Evolutionary conservation across 2,329 filamentous ascomycete genomes (phyloP).

Genomic region (Colletotrichum truncatum): DNA sequence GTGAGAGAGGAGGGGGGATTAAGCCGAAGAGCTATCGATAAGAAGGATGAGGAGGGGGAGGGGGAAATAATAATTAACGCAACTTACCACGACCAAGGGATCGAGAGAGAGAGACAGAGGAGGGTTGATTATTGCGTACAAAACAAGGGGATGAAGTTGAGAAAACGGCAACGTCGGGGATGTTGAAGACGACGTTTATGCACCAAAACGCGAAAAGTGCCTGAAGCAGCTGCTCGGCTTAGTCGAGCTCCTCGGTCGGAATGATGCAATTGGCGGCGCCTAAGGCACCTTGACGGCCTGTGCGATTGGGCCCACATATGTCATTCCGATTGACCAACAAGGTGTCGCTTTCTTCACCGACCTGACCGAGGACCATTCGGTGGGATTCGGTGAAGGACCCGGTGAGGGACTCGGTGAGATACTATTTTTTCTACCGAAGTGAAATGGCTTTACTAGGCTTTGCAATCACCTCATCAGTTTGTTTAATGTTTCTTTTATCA

Average conservation of each 20-base stretch:
- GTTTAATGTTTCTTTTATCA: too few relatives aligned
- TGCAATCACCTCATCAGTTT: too few relatives aligned
- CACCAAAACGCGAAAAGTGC: conserved; percentile 7
- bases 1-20: not conserved
- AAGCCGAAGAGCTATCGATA: conserved; percentile 5
- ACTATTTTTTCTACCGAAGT: too few relatives aligned
- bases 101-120: not conserved
- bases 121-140: not conserved
- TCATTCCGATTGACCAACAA: not conserved
- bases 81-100: not conserved
- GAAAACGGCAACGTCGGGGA: not conserved
- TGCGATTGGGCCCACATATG: not conserved
- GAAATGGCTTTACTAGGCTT: too few relatives aligned
- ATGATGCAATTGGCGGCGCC: conserved; percentile 30
- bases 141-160: not conserved
- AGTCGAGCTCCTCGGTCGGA: conserved; percentile 18
- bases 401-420: too few relatives aligned
- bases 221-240: conserved; percentile 22
- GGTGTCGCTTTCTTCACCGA: not conserved
- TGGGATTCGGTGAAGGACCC: too few relatives aligned
- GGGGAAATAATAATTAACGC: not conserved
- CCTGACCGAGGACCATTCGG: not conserved
- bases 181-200: not conserved
- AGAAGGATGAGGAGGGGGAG: not conserved
- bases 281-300: conserved; percentile 26